Base-by-base conservation (phyloP, 768 basidiomycete species). In the Candolleomyces efflorescens region DNA sequence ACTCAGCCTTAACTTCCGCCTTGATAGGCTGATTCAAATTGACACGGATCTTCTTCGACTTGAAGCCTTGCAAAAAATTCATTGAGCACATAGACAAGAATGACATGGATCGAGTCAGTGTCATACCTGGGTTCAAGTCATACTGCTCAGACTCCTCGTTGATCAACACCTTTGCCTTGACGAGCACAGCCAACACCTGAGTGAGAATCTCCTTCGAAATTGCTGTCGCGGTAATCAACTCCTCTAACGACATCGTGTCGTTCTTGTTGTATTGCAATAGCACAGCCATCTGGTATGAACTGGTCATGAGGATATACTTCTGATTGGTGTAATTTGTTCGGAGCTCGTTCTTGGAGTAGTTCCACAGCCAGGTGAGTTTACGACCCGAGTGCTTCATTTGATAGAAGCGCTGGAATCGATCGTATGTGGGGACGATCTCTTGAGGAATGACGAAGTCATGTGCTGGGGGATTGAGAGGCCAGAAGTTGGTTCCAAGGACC, bases 341-440 rank as follows among this genome's bases (percentile, higher is more conserved):
- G 44, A 99, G 82, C 68, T 98, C 97, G 74, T 95, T 96, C 80
- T 97, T 96, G 48, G 90, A 94, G 70, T 95, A 92, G 69, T 98
- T 96, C 97, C 97, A 99, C 7, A 98, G 75, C 96, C 96, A 99
- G 0, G 92, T 95, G 44, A 99, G 81, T 68, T 96, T 96, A 59
- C 96, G 89, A 13, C 94, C 96, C 2, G 89, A 91, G 71, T 96
- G 93, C 71, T 95, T 94, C 68, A 85, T 86, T 67, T 92, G 90
- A 71, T 98, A 98, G 77, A 94, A 98, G 59, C 86, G 85, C 61
- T 86, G 84, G 80, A 98, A 99, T 45, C 92, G 85, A 58, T 95
- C 89, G 69, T 95, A 94, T 7, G 90, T 92, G 20, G 90, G 81
- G 18, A 86, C 76, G 59, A 99, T 87, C 70, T 98, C 94, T 3